phyloP scores from a whole-genome alignment of 1,284 basidiomycete genomes.

The Schizophyllum commune region DNA sequence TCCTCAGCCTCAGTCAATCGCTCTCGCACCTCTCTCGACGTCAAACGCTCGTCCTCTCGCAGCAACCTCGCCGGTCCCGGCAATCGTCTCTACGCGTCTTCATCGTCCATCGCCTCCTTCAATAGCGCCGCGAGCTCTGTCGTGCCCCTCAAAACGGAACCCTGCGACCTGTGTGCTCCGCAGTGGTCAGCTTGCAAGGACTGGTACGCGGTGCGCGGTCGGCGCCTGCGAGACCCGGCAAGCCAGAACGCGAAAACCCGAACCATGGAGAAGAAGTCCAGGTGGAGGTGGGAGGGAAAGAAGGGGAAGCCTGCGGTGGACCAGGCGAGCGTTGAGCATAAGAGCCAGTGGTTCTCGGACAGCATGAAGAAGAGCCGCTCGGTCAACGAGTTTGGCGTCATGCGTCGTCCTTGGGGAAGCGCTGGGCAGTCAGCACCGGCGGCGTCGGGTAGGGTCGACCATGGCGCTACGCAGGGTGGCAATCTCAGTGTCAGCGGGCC shows the following conservation, averaged over 20 bases:
- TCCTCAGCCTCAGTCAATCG: not conserved
- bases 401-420: not conserved
- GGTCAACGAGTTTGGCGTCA: not conserved
- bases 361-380: not conserved
- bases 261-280: too few species aligned
- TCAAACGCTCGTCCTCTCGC: not conserved
- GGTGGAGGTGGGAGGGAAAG: not conserved
- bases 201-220: constrained; percentile 7
- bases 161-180: constrained; percentile 12
- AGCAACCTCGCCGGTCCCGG: not conserved
- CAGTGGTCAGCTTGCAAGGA: constrained; percentile 15
- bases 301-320: not conserved
- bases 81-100: not conserved
- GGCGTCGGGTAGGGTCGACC: too few species aligned
- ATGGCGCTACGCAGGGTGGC: too few species aligned
- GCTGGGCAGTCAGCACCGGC: not conserved
- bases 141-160: constrained; percentile 7
- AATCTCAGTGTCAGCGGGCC: too few species aligned
- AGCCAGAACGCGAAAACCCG: not conserved
- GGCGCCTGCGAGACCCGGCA: not conserved
- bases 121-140: not conserved
- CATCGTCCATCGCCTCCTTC: not conserved
- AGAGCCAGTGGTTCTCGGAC: not conserved
- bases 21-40: not conserved
- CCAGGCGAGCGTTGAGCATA: not conserved